Conservation (phyloP, 169 alveolate genomes). For the Babesia gibsoni region DNA sequence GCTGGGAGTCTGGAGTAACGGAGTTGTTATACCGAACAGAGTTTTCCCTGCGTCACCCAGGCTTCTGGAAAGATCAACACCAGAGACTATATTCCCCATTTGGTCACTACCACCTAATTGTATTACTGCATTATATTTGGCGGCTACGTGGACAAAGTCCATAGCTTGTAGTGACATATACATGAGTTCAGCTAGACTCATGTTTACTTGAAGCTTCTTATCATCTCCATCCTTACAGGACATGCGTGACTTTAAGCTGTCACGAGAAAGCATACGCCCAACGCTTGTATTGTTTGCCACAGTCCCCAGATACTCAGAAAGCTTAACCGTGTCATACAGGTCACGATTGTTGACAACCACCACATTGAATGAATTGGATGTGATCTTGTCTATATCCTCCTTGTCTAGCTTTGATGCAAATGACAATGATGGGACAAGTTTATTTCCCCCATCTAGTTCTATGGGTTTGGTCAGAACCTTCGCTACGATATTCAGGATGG, state of each 20-base stretch:
- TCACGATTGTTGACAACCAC: conserved; percentile 57
- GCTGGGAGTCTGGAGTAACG: conserved; percentile 56
- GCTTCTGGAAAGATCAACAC: conserved; percentile 69
- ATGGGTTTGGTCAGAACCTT: conserved; percentile 34
- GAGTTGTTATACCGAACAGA: conserved; percentile 71
- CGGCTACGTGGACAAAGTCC: conserved; percentile 71
- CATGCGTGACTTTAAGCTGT: conserved; percentile 45
- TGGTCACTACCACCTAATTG: conserved; percentile 85
- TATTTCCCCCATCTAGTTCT: conserved; percentile 6
- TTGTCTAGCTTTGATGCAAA: not conserved
- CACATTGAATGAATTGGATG: conserved; percentile 37
- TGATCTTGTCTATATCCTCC: not conserved
- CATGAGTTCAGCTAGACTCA: conserved; percentile 70
- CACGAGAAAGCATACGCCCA: conserved; percentile 69
- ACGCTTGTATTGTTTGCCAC: conserved; percentile 62
- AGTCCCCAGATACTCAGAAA: conserved; percentile 63
- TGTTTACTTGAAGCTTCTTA: conserved; percentile 7
- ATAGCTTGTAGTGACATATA: conserved; percentile 78
- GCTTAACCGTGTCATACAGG: conserved; percentile 52
- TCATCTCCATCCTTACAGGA: not conserved
- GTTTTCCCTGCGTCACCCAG: not conserved
- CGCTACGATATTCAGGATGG: conserved; percentile 6
- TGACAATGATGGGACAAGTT: not conserved
- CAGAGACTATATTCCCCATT: conserved; percentile 82
- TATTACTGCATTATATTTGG: conserved; percentile 58